Evolutionary conservation across 2,329 filamentous ascomycete genomes (phyloP).

Genomic region (Monosporascus sp.): DNA sequence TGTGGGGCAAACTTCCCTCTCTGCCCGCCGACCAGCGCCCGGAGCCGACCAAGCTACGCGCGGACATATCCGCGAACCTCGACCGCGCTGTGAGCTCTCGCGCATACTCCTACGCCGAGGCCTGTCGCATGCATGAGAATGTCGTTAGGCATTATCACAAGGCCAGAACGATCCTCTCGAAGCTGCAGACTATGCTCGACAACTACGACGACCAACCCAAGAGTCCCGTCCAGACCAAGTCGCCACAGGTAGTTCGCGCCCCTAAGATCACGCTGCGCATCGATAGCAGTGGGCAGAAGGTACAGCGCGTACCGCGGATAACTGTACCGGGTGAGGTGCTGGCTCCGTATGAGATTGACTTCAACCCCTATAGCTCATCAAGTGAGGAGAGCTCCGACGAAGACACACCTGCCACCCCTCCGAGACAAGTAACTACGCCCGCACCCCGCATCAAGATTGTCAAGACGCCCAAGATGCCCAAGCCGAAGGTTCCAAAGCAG

Average conservation of each 20-base stretch:
- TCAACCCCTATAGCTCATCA: slow-evolving; percentile 51
- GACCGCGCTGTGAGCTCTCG: slow-evolving; percentile 51
- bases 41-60: slow-evolving; percentile 46
- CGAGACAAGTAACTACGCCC: slow-evolving; percentile 31
- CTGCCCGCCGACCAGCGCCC: slow-evolving; percentile 43
- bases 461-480: slow-evolving; percentile 42
- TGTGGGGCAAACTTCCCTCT: slow-evolving; percentile 52
- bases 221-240: slow-evolving; percentile 47
- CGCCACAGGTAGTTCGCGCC: slow-evolving; percentile 45
- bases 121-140: slow-evolving; percentile 58
- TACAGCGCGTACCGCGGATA: slow-evolving; percentile 49
- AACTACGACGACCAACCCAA: slow-evolving; percentile 50
- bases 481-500: slow-evolving; percentile 31
- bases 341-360: slow-evolving; percentile 60
- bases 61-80: slow-evolving; percentile 55
- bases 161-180: slow-evolving; percentile 52
- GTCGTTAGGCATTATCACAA: slow-evolving; percentile 58
- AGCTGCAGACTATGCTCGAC: slow-evolving; percentile 55
- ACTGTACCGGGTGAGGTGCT: slow-evolving; percentile 63
- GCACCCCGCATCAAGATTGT: slow-evolving; percentile 47
- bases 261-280: slow-evolving; percentile 42
- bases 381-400: slow-evolving; percentile 50
- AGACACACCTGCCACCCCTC: slow-evolving; percentile 37
- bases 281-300: slow-evolving; percentile 40
- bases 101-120: slow-evolving; percentile 56